These are phyloP conservation scores for Cyanidioschyzon merolae DNA, from an alignment of 23 red algal species.

Conservation along the genomic window DNA sequence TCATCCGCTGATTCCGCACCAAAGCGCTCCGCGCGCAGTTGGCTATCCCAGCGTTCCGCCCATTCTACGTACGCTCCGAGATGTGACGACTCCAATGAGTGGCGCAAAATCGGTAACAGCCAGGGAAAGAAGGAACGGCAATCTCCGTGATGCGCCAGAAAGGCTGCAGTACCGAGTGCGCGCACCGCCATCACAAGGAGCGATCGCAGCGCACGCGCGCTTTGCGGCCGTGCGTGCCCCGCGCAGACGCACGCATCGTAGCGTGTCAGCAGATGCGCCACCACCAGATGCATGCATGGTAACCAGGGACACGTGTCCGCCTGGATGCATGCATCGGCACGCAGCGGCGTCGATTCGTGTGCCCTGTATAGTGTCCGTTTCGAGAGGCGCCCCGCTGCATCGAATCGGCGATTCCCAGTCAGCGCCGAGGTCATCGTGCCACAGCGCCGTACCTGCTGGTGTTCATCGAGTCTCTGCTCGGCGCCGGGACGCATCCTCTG, in stretches of 20 bases:
- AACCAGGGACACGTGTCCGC: neutral
- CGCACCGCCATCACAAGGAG: neutral
- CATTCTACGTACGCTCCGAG: neutral
- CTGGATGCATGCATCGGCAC: no score
- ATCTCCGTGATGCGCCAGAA: neutral
- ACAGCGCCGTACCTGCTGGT: no score
- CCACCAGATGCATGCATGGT: neutral
- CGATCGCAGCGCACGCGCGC: neutral
- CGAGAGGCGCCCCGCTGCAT: no score
- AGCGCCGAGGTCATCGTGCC: no score
- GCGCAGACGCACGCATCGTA: neutral
- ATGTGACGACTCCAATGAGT: neutral
- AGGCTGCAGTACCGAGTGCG: neutral
- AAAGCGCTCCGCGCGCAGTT: neutral
- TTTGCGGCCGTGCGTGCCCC: neutral
- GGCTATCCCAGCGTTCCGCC: neutral
- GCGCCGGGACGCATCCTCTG: no score
- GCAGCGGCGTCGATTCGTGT: no score
- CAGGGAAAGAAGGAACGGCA: neutral
- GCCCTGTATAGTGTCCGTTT: no score
- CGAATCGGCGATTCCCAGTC: no score
- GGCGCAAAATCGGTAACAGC: constrained; percentile 5
- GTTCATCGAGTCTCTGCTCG: no score
- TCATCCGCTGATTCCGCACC: neutral
- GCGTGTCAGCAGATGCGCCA: neutral